Evolutionary conservation across 257 asterid species (phyloP).

Genomic region (Vinca minor): DNA sequence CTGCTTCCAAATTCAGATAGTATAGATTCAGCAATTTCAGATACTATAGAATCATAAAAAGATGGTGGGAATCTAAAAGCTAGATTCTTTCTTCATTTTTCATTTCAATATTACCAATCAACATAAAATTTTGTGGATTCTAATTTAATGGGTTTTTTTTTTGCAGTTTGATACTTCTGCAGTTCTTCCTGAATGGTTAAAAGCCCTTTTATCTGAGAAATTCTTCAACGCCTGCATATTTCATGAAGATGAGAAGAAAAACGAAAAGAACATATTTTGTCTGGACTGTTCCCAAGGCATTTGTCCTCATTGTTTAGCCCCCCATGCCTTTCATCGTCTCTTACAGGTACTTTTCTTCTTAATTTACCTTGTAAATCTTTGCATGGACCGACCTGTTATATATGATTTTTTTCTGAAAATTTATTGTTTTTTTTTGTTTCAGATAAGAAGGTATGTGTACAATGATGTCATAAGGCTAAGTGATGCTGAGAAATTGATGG

Average conservation of each 20-base stretch:
- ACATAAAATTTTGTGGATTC: background rate
- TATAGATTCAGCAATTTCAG: too few species aligned
- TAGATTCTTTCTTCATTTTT: constrained; percentile 15
- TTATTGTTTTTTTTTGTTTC: constrained; percentile 6
- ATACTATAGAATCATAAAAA: background rate
- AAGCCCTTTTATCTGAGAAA: constrained; percentile 45
- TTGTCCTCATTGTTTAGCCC: constrained; percentile 51
- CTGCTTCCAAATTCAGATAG: constrained; percentile 13
- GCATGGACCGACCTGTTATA: background rate
- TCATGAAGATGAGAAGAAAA: constrained; percentile 55
- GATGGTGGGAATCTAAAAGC: too few species aligned
- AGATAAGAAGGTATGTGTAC: constrained; percentile 52
- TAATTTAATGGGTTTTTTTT: background rate
- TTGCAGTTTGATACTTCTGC: constrained; percentile 42
- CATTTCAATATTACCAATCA: background rate
- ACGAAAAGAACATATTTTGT: constrained; percentile 66
- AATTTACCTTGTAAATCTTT: constrained; percentile 6
- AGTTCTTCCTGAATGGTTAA: constrained; percentile 55
- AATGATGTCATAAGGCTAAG: constrained; percentile 56
- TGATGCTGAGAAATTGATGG: constrained; percentile 45
- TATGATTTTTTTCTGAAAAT: background rate
- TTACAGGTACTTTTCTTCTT: constrained; percentile 39
- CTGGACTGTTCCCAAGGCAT: constrained; percentile 63
- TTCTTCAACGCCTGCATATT: constrained; percentile 62
- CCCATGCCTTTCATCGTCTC: constrained; percentile 60